Conservation (phyloP, 108 stramenopile genomes). For the Phaeodactylum tricornutum region DNA sequence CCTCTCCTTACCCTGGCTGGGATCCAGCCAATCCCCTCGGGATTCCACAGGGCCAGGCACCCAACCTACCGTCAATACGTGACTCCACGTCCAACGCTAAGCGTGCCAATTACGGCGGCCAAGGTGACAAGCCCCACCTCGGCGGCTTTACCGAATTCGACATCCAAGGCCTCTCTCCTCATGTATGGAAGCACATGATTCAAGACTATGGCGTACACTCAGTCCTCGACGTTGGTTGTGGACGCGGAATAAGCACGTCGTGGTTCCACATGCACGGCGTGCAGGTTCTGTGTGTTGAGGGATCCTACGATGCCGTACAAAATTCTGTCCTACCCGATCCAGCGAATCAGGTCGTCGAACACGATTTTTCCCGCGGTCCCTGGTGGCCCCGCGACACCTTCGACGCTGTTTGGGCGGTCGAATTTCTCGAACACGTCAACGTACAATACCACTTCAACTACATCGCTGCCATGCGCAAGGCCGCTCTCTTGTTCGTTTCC, state of each 20-base stretch:
- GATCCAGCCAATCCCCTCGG: constrained; percentile 6
- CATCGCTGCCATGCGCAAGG: constrained; percentile 61
- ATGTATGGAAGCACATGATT: constrained; percentile 39
- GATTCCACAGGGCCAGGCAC: constrained; percentile 24
- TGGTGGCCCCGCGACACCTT: constrained; percentile 75
- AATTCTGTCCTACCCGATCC: constrained; percentile 35
- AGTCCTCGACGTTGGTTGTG: constrained; percentile 76
- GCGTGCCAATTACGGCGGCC: constrained; percentile 53
- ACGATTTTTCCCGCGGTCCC: constrained; percentile 65
- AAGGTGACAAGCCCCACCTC: constrained; percentile 54
- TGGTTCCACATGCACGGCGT: constrained; percentile 65
- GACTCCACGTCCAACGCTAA: constrained; percentile 3
- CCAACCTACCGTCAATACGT: constrained; percentile 25
- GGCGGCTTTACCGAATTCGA: constrained; percentile 68
- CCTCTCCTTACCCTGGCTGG: too few species aligned
- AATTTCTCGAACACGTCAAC: constrained; percentile 32
- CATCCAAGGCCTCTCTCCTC: constrained; percentile 28
- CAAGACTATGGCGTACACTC: constrained; percentile 43
- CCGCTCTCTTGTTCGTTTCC: constrained; percentile 74
- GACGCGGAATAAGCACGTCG: constrained; percentile 46
- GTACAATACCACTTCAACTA: constrained; percentile 49
- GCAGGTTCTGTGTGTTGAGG: constrained; percentile 53
- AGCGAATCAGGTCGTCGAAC: constrained; percentile 26
- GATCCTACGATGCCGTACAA: constrained; percentile 63
- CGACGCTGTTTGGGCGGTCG: constrained; percentile 76